Conservation (phyloP, 2,329 filamentous ascomycete genomes). For the Gaeumannomyces tritici region DNA sequence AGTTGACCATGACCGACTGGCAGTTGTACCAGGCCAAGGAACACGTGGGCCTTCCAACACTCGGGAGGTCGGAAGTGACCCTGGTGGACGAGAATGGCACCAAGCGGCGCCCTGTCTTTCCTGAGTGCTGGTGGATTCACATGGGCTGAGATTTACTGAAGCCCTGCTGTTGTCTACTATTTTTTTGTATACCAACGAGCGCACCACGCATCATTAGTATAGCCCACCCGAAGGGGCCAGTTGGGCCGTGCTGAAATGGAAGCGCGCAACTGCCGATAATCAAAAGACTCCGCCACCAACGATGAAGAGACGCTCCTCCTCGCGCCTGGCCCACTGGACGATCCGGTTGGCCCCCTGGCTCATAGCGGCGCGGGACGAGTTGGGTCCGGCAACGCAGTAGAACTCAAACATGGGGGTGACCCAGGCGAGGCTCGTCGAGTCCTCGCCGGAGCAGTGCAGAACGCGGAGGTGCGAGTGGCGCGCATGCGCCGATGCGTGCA, state of each 20-base stretch:
- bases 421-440: conserved; percentile 79
- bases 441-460: conserved; percentile 66
- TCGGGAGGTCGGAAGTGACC: background rate
- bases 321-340: conserved; percentile 80
- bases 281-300: conserved; percentile 88
- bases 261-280: conserved; percentile 5
- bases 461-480: conserved; percentile 81
- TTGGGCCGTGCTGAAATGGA: background rate
- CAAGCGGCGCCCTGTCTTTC: background rate
- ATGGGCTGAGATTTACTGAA: background rate
- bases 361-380: conserved; percentile 52
- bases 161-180: background rate
- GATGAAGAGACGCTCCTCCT: conserved; percentile 92
- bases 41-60: background rate
- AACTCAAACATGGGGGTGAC: conserved; percentile 85
- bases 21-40: background rate
- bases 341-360: conserved; percentile 83
- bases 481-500: conserved; percentile 78
- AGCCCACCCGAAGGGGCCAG: background rate
- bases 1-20: background rate
- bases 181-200: background rate
- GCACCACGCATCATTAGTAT: background rate
- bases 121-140: background rate
- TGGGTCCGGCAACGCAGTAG: conserved; percentile 84
- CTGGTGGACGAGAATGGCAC: background rate